phyloP scores from a whole-genome alignment of 1,139 yeast genomes.

The Candida glucosophila region DNA sequence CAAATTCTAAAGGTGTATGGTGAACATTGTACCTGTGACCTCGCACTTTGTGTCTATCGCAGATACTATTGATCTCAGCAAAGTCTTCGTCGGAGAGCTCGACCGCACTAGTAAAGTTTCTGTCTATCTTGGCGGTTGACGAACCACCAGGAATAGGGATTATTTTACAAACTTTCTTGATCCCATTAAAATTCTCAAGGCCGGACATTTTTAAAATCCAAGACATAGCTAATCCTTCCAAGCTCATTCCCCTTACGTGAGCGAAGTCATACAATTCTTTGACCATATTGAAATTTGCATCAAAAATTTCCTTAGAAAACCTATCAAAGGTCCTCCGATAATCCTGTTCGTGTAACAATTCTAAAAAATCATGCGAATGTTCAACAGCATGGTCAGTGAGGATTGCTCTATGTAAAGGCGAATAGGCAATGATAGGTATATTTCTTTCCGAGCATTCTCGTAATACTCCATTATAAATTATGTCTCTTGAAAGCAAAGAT shows the following conservation, averaged over 20 bases:
- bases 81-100: slow-evolving; percentile 46
- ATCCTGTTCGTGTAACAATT: too few species aligned
- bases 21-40: too few species aligned
- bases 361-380: slow-evolving; percentile 20
- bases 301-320: slow-evolving; percentile 48
- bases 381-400: slow-evolving; percentile 53
- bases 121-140: slow-evolving; percentile 46
- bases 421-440: slow-evolving; percentile 67
- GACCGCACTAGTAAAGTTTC: slow-evolving; percentile 41
- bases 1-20: too few species aligned
- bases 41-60: too few species aligned
- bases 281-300: slow-evolving; percentile 41
- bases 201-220: slow-evolving; percentile 47
- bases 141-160: slow-evolving; percentile 78
- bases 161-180: slow-evolving; percentile 41
- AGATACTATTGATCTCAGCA: slow-evolving; percentile 35
- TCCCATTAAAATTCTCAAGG: slow-evolving; percentile 19
- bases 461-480: slow-evolving; percentile 52
- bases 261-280: slow-evolving; percentile 36
- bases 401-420: slow-evolving; percentile 76
- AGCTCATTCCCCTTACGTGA: slow-evolving; percentile 37
- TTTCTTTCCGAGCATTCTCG: slow-evolving; percentile 33
- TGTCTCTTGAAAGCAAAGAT: slow-evolving; percentile 58
- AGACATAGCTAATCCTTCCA: slow-evolving; percentile 65
- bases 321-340: too few species aligned